These are phyloP conservation scores for Boletus tomentosulus DNA, from an alignment of 768 basidiomycete species.

Conservation along the genomic window DNA sequence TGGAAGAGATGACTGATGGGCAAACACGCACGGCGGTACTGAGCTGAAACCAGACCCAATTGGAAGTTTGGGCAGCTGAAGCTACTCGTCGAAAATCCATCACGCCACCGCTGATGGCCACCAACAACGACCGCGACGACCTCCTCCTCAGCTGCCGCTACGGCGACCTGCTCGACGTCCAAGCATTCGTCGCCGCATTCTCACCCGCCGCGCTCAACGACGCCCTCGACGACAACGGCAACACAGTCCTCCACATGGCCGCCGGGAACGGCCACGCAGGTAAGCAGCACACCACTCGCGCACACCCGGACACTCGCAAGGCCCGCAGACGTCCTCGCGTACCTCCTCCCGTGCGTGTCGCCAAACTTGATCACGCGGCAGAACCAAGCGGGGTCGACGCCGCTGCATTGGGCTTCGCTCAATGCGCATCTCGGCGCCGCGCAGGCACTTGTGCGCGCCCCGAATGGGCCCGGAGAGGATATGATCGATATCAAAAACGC, in stretches of 20 bases:
- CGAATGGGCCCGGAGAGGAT: constrained; percentile 55
- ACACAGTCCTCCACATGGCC: constrained; percentile 81
- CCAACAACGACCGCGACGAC: constrained; percentile 61
- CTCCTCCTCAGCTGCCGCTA: constrained; percentile 82
- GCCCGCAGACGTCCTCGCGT: constrained; percentile 66
- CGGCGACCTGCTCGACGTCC: constrained; percentile 79
- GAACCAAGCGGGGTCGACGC: constrained; percentile 74
- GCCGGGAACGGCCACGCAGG: constrained; percentile 87
- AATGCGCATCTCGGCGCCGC: constrained; percentile 70
- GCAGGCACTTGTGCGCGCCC: constrained; percentile 54
- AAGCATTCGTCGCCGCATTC: constrained; percentile 58
- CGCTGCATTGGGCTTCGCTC: constrained; percentile 88
- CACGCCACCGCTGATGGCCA: constrained; percentile 18
- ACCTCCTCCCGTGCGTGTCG: constrained; percentile 59
- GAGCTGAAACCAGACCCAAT: not conserved
- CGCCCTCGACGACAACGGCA: constrained; percentile 71
- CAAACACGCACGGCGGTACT: not conserved
- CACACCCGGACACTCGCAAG: constrained; percentile 42
- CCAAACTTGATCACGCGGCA: constrained; percentile 53
- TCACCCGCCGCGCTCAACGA: constrained; percentile 45
- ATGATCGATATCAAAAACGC: constrained; percentile 75
- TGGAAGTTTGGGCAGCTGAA: no score
- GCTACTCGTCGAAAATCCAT: not conserved
- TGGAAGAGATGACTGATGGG: not conserved
- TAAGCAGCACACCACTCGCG: constrained; percentile 32